These are phyloP conservation scores for Pontederia paniculata DNA, from an alignment of 176 grass and related monocot genomes.

Conservation along the genomic window DNA sequence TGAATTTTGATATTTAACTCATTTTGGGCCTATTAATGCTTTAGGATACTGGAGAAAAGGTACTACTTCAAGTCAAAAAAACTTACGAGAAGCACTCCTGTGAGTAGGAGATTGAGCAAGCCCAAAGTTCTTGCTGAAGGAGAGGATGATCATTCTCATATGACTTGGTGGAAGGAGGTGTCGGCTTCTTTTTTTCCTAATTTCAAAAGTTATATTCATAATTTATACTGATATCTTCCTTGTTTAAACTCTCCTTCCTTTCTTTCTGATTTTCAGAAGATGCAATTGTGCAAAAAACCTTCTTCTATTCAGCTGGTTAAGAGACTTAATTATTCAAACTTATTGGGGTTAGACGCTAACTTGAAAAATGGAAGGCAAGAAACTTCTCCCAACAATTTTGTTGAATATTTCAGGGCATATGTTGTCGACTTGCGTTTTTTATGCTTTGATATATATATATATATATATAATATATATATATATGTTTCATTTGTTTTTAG, in stretches of 20 bases:
- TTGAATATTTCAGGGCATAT: background rate
- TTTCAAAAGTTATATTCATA: background rate
- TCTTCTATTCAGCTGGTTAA: slow-evolving; percentile 63
- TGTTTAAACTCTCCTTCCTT: slow-evolving; percentile 18
- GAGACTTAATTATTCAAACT: slow-evolving; percentile 73
- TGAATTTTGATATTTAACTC: slow-evolving; percentile 1
- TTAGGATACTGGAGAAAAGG: slow-evolving; percentile 43
- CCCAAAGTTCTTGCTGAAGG: slow-evolving; percentile 36
- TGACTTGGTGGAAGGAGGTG: slow-evolving; percentile 98
- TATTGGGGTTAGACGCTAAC: slow-evolving; percentile 67
- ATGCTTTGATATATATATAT: background rate
- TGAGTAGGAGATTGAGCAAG: slow-evolving; percentile 40
- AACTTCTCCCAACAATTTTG: background rate
- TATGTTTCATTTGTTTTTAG: too few relatives aligned
- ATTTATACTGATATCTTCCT: background rate
- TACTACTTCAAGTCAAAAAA: slow-evolving; percentile 42
- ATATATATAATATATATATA: too few relatives aligned
- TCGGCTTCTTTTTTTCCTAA: slow-evolving; percentile 8
- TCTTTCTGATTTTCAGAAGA: slow-evolving; percentile 39
- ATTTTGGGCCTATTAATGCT: slow-evolving; percentile 1
- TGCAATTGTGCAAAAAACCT: slow-evolving; percentile 75
- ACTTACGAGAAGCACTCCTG: slow-evolving; percentile 27
- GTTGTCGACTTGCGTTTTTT: background rate
- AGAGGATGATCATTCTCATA: slow-evolving; percentile 43
- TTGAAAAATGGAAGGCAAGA: slow-evolving; percentile 92